Conservation (phyloP, 2,329 filamentous ascomycete species). For the Immersiporthe knoxdaviesiana region DNA sequence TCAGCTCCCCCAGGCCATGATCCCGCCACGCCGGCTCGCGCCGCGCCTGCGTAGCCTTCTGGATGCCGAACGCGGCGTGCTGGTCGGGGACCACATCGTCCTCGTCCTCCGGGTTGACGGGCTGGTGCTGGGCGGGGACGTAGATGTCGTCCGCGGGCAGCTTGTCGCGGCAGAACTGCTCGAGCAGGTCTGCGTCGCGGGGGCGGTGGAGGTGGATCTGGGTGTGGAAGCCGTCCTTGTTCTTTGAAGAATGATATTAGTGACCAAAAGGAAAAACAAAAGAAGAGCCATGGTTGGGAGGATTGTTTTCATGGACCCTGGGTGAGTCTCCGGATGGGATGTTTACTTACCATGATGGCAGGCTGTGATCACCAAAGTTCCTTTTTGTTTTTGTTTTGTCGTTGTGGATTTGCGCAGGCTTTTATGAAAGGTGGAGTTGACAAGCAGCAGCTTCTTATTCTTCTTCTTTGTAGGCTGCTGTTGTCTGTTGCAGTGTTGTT, state of each 20-base stretch:
- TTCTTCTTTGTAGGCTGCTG: not conserved
- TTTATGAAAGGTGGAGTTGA: not conserved
- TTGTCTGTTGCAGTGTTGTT: not conserved
- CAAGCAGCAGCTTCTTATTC: not conserved
- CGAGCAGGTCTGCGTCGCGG: slow-evolving; percentile 77
- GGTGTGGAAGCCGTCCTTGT: slow-evolving; percentile 76
- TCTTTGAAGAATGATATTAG: slow-evolving; percentile 42
- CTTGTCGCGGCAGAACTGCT: slow-evolving; percentile 73
- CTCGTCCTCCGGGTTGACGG: slow-evolving; percentile 84
- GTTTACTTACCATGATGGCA: slow-evolving; percentile 19
- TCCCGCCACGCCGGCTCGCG: slow-evolving; percentile 80
- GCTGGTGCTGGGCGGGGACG: slow-evolving; percentile 78
- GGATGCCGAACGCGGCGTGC: slow-evolving; percentile 85
- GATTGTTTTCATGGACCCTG: not conserved
- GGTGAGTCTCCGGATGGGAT: not conserved
- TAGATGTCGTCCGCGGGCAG: slow-evolving; percentile 80
- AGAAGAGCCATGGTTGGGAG: too few species aligned
- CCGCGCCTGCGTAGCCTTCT: slow-evolving; percentile 73
- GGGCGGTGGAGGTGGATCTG: slow-evolving; percentile 75
- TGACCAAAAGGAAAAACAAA: not conserved
- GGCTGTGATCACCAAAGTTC: slow-evolving; percentile 10
- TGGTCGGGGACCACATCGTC: slow-evolving; percentile 88
- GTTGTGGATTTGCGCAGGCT: not conserved
- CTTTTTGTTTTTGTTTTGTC: not conserved
- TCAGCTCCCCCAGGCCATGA: slow-evolving; percentile 70